Percentiles rank a stretch among this genome's conserved stretches.
Conservation (phyloP, 306 rosid species). For the Quercus cerris region DNA sequence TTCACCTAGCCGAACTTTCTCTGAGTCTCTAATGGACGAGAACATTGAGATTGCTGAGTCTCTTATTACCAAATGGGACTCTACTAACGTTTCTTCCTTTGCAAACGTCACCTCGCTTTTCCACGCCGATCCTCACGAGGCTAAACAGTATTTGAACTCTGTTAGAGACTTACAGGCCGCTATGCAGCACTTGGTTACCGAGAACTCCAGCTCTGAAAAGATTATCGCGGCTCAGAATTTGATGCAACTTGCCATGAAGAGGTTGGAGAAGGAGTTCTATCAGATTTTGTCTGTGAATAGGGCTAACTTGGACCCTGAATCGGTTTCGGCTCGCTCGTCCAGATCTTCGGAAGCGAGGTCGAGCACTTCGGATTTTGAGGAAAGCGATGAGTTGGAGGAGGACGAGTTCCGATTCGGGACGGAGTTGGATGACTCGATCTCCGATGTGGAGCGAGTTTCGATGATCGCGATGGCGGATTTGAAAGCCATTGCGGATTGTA, state of each 20-base stretch:
- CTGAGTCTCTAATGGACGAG: slow-evolving; percentile 54
- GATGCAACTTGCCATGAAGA: slow-evolving; percentile 70
- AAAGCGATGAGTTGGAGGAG: slow-evolving; percentile 46
- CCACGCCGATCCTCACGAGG: slow-evolving; percentile 57
- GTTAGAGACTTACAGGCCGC: slow-evolving; percentile 60
- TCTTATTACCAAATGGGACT: slow-evolving; percentile 55
- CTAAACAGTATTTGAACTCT: slow-evolving; percentile 53
- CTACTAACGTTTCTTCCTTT: slow-evolving; percentile 5
- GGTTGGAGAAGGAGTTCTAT: slow-evolving; percentile 64
- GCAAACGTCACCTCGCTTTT: slow-evolving; percentile 33
- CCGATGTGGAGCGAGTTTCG: slow-evolving; percentile 42
- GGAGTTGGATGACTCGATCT: not conserved
- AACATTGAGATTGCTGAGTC: slow-evolving; percentile 54
- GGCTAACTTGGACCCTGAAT: slow-evolving; percentile 41
- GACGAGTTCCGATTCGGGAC: slow-evolving; percentile 30
- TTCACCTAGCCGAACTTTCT: slow-evolving; percentile 33
- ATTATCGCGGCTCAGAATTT: slow-evolving; percentile 51
- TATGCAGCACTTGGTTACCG: slow-evolving; percentile 39
- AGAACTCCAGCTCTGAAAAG: slow-evolving; percentile 28
- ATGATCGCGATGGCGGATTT: slow-evolving; percentile 45
- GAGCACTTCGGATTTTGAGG: slow-evolving; percentile 54
- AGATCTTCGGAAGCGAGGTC: slow-evolving; percentile 28
- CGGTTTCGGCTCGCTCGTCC: slow-evolving; percentile 37
- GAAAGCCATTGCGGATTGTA: slow-evolving; percentile 67
- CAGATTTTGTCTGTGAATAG: slow-evolving; percentile 41